Evolutionary conservation across 805 yeast genomes (phyloP), one percentile per base, ranked within the genome.

Genomic region (Wickerhamiella parazyma): DNA sequence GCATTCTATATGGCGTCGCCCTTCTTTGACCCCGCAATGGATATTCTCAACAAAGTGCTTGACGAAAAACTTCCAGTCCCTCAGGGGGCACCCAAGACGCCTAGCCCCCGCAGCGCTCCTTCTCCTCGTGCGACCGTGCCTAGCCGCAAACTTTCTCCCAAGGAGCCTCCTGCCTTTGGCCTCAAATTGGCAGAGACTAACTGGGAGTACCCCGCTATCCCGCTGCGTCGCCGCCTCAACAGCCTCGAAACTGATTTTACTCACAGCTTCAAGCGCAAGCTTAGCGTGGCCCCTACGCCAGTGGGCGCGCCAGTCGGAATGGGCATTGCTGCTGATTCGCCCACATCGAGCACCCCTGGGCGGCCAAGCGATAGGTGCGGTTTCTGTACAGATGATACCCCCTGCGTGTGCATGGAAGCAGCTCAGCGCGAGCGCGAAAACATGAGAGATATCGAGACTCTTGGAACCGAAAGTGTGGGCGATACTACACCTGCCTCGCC

Each of bases 331-430:
- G 31, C 16, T 14, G 14, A 3, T 3, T 28, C 31, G 3, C 26
- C 31, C n/a, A 16, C n/a, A 19, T 2, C 43, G 41, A 18, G 22
- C 31, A 26, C 31, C 48, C 21, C 31, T 11, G 12, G 31, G 14
- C 38, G 37, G 41, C 44, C 49, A 24, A 45, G 36, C 35, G 93
- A 82, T 51, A 75, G 80, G 46, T 89, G 97, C 62, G 97, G 97
- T 0, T 87, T 89, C 61, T 89, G 97, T 57, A 75, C 94, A 0
- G 94, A 83, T 51, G 91, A 78, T 51, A 78, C 94, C 0, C 87
- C 94, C 2, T 89, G 97, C 62, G 81, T 89, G 2, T 89, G 96
- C 59, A 74, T 89, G 21, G 95, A 85, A 52, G 81, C 75, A 14
- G 73, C 71, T 8, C 62, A 62, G 1, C 53, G 57, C 16, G 69